Evolutionary conservation across 768 basidiomycete species (phyloP), one percentile per base, ranked within the genome.

Genomic region (Phallus indusiatus): DNA sequence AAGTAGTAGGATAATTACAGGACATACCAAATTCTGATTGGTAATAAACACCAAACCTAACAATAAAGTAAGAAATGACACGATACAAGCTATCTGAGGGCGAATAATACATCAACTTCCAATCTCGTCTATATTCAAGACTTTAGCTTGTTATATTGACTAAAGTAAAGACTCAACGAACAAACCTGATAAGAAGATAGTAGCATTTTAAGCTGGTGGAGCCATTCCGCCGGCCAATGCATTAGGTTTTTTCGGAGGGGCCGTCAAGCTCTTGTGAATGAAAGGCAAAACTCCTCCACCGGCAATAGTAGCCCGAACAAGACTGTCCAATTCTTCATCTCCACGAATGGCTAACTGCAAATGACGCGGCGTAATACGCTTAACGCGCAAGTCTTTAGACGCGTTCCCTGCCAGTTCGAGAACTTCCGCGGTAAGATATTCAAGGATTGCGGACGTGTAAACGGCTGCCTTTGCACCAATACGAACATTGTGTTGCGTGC

Each of bases 401-500:
- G 94, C 94, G 71, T 97, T 97, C 21, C 94, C 94, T 58, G 94
- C 94, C 53, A 97, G 82, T 70, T 97, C 94, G 55, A 98, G 76
- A 9, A 98, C 94, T 70, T 98, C 94, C 10, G 94, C 94, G 0
- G 94, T 95, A 54, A 98, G 78, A 69, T 98, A 97, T 72, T 98
- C 94, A 58, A 96, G 79, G 64, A 96, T 93, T 34, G 94, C 94
- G 37, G 90, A 86, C n/a, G 91, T 92, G 72, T 95, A 95, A 16
- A 97, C 94, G 9, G 94, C 93, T 24, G 94, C 94, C 71, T 96
- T 96, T n/a, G 93, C 94, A 28, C 94, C 94, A 63, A 98, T 92
- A 37, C 94, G 88, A 56, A 95, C 86, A 68, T 94, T 94, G 73
- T 94, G 87, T 69, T 93, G 90, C 17, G 91, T 95, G 64, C 88